Evolutionary conservation across 441 rosid genomes (phyloP), one percentile per base, ranked within the genome.

Genomic region (Omphalea diandra): DNA sequence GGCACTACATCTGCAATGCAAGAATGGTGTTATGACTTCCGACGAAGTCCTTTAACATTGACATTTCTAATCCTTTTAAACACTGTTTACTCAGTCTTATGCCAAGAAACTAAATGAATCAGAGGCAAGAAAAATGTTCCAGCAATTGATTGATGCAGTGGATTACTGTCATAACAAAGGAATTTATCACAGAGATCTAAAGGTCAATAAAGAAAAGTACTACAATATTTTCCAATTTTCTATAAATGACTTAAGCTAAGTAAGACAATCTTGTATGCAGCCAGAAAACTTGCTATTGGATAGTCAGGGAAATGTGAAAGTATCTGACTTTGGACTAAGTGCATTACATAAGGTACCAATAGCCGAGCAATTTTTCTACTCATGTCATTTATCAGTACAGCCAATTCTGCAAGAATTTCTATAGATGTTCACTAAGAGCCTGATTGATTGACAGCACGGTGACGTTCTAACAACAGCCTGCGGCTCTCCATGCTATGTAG

Each of bases 401-500:
- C n/a, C 12, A 17, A 9, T 12, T 52, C 62, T 41, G 10, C 46
- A n/a, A n/a, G n/a, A n/a, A n/a, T n/a, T n/a, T n/a, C n/a, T n/a
- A 47, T 26, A 27, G 63, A 63, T 44, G 40, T 61, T 67, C 70
- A 49, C 66, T 76, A 52, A 55, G 49, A 72, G 49, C 59, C 67
- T 73, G 43, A 69, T 61, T 74, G 46, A 69, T 65, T 14, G 61
- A 70, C 81, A 90, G 94, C 94, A 93, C 49, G 97, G 91, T 61
- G 84, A 87, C 60, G 76, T 89, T 84, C 83, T 89, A 55, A 83
- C 89, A 15, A 94, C 97, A 57, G 90, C 97, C 36, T 92, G 97
- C 61, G 97, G 97, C 26, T 92, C 98, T 59, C 97, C 97, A 0
- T 90, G 94, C 80, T 91, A 94, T 53, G 91, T 88, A 56, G 97